These are phyloP conservation scores for Penicillium turbatum DNA, from an alignment of 495 filamentous ascomycete genomes.

Conservation along the genomic window DNA sequence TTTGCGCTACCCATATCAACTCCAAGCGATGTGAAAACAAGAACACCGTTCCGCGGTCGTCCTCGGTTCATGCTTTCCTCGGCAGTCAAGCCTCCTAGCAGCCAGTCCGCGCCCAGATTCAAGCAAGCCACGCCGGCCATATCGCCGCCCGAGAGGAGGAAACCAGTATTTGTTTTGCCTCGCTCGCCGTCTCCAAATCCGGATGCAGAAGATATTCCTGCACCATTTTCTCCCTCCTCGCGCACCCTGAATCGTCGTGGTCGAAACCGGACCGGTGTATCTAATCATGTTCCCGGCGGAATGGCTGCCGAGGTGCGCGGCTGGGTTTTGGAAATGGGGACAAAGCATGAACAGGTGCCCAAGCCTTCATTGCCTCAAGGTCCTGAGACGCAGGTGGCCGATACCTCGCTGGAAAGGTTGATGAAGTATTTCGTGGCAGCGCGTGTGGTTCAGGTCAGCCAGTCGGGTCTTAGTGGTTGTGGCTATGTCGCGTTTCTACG, in stretches of 20 bases:
- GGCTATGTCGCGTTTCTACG: slow-evolving; percentile 31
- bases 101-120: slow-evolving; percentile 12
- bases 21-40: slow-evolving; percentile 18
- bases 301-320: slow-evolving; percentile 43
- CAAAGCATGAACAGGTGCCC: slow-evolving; percentile 29
- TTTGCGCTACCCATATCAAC: slow-evolving; percentile 13
- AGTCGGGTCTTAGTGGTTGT: slow-evolving; percentile 23
- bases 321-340: slow-evolving; percentile 43
- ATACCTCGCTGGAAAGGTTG: background rate
- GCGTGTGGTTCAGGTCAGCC: slow-evolving; percentile 18
- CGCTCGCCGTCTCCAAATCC: slow-evolving; percentile 35
- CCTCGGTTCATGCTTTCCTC: slow-evolving; percentile 31
- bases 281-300: slow-evolving; percentile 34
- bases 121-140: slow-evolving; percentile 10
- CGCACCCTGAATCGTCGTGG: slow-evolving; percentile 33
- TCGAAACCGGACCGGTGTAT: slow-evolving; percentile 17
- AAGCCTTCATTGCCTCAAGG: background rate
- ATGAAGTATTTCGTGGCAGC: slow-evolving; percentile 23
- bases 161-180: slow-evolving; percentile 39
- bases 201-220: slow-evolving; percentile 26
- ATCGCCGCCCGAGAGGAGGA: slow-evolving; percentile 25
- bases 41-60: slow-evolving; percentile 23
- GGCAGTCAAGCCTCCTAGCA: slow-evolving; percentile 18
- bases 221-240: slow-evolving; percentile 42
- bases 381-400: background rate